Evolutionary conservation across 106 monocot genomes (phyloP).

Genomic region (Dendrobium catenatum): DNA sequence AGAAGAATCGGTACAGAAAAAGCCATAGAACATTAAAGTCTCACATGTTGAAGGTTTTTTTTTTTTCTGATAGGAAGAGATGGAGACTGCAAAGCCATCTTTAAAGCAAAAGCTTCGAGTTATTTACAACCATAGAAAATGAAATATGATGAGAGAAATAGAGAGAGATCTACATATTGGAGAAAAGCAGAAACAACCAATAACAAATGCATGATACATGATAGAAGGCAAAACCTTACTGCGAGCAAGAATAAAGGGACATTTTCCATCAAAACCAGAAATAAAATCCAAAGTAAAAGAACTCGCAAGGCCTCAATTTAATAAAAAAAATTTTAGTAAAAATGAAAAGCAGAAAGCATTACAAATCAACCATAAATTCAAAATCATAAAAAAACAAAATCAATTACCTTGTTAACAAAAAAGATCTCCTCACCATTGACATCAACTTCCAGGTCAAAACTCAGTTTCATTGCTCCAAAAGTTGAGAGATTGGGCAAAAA

Average conservation of each 20-base stretch:
- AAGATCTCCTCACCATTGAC: constrained; percentile 17
- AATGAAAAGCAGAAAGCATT: not conserved
- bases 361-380: not conserved
- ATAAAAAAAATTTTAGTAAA: not conserved
- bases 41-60: not conserved
- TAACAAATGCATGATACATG: not conserved
- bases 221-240: not conserved
- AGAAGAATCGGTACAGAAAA: not conserved
- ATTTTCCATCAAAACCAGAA: not conserved
- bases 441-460: constrained; percentile 10
- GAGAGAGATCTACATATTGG: not conserved
- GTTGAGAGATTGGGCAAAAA: constrained; percentile 2
- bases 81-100: not conserved
- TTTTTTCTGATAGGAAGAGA: not conserved
- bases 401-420: constrained; percentile 23
- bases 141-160: not conserved
- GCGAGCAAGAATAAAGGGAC: not conserved
- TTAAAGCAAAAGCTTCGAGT: not conserved
- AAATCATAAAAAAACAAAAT: no score
- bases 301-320: not conserved
- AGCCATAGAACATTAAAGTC: not conserved
- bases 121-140: not conserved
- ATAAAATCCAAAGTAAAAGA: not conserved
- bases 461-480: constrained; percentile 1
- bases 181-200: not conserved